phyloP scores from a whole-genome alignment of 768 basidiomycete species.

The Lactarius psammicola region DNA sequence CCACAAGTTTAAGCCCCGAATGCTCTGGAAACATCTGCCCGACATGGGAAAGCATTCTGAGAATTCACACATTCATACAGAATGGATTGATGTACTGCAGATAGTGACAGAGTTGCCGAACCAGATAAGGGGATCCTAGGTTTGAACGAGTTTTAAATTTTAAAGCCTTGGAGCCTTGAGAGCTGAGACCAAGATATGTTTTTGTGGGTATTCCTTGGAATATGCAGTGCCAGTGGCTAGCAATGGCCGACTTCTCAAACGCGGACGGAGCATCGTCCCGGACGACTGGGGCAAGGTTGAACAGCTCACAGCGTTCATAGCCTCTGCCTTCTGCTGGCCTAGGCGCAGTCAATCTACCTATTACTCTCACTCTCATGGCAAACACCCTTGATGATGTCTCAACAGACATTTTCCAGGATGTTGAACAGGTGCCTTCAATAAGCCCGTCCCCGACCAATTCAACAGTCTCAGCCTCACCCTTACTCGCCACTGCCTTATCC shows the following conservation, averaged over 20 bases:
- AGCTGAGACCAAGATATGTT: not conserved
- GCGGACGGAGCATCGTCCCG: not conserved
- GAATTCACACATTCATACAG: slow-evolving; percentile 18
- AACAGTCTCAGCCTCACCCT: slow-evolving; percentile 30
- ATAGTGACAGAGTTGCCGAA: slow-evolving; percentile 9
- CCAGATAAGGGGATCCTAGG: not conserved
- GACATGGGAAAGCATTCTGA: not conserved
- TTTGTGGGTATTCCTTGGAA: not conserved
- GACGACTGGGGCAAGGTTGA: not conserved
- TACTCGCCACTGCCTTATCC: slow-evolving; percentile 29
- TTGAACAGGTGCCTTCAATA: slow-evolving; percentile 5
- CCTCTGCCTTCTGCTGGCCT: not conserved
- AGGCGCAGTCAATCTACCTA: not conserved
- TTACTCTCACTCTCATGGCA: slow-evolving; percentile 2
- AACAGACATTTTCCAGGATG: not conserved
- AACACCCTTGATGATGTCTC: not conserved
- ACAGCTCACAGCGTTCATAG: not conserved
- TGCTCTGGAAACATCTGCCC: slow-evolving; percentile 1
- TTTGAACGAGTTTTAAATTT: not conserved
- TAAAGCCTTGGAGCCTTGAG: not conserved
- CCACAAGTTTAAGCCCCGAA: not conserved
- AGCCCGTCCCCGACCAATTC: slow-evolving; percentile 2
- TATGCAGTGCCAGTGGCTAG: not conserved
- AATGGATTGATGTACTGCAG: not conserved
- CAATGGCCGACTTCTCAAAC: not conserved